Percentiles rank a stretch among this genome's conserved stretches.
Conservation (phyloP, 2,329 filamentous ascomycete species). For the Fusarium pseudocircinatum region DNA sequence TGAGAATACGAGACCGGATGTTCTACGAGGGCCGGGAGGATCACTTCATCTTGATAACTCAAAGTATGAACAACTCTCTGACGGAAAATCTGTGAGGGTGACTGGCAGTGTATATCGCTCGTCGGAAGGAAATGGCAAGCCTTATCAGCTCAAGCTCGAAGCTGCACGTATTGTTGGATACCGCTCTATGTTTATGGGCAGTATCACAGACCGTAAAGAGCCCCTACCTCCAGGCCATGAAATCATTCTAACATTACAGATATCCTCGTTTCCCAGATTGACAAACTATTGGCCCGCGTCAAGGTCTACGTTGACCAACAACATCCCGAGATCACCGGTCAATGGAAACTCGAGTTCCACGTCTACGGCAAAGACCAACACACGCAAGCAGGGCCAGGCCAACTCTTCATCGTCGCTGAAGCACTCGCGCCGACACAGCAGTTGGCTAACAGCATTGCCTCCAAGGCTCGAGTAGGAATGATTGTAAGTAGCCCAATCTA, state of each 20-base stretch:
- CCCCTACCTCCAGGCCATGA: fast-evolving
- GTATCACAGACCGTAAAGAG: constrained; percentile 29
- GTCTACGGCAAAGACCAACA: constrained; percentile 51
- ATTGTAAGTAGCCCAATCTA: constrained; percentile 24
- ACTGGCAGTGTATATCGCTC: constrained; percentile 16
- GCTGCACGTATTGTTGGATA: constrained; percentile 34
- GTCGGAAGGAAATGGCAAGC: neutral
- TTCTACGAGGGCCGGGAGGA: constrained; percentile 61
- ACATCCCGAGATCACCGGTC: constrained; percentile 20
- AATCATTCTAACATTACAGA: neutral
- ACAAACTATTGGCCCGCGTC: constrained; percentile 12
- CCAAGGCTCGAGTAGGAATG: constrained; percentile 44
- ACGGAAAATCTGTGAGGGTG: constrained; percentile 28
- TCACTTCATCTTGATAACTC: constrained; percentile 53
- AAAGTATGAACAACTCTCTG: constrained; percentile 24
- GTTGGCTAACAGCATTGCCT: constrained; percentile 51
- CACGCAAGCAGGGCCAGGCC: neutral
- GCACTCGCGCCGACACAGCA: constrained; percentile 56
- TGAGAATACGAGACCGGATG: constrained; percentile 63
- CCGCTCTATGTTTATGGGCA: constrained; percentile 37
- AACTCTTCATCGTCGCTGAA: constrained; percentile 59
- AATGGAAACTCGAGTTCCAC: constrained; percentile 51
- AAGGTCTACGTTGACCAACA: constrained; percentile 33
- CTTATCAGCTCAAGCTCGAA: constrained; percentile 39
- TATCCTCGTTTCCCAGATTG: constrained; percentile 33